These are phyloP conservation scores for Nakazawaea peltata DNA, from an alignment of 805 yeast species.

Conservation along the genomic window DNA sequence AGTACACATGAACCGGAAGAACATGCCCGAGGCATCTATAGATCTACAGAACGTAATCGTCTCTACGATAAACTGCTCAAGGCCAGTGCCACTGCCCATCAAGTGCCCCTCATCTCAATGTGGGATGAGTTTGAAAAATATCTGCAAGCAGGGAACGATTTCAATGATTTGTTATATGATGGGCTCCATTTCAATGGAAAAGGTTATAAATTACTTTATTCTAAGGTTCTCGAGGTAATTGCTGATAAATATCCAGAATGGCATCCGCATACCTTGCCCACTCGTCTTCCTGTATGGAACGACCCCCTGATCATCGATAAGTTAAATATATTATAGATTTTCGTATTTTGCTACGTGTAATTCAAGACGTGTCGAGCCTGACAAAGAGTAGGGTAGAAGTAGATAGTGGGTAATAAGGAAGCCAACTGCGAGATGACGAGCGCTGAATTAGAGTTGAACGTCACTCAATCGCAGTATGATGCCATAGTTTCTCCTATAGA, in stretches of 20 bases:
- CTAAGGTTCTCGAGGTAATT: conserved; percentile 24
- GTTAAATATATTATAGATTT: background rate
- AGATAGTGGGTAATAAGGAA: no score
- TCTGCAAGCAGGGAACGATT: conserved; percentile 21
- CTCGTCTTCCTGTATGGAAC: conserved; percentile 17
- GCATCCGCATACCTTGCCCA: conserved; percentile 15
- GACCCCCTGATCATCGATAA: conserved; percentile 6
- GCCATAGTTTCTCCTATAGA: conserved; percentile 35
- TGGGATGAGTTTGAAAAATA: conserved; percentile 32
- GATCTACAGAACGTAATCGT: conserved; percentile 37
- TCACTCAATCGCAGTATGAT: conserved; percentile 37
- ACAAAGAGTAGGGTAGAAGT: no score
- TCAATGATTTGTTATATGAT: conserved; percentile 24
- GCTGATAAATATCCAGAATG: conserved; percentile 26
- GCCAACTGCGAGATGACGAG: no score
- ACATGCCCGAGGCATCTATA: conserved; percentile 28
- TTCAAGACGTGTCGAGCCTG: no score
- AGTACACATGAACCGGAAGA: conserved; percentile 24
- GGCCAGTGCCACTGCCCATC: conserved; percentile 33
- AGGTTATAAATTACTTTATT: conserved; percentile 30
- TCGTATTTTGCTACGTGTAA: no score
- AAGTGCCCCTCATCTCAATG: conserved; percentile 53
- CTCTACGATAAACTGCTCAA: conserved; percentile 44
- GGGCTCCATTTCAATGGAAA: conserved; percentile 37
- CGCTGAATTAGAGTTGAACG: no score